Percentiles rank a stretch among this genome's conserved stretches.
phyloP scores from a whole-genome alignment of 2,329 filamentous ascomycete species.

The Stagonosporopsis vannaccii region DNA sequence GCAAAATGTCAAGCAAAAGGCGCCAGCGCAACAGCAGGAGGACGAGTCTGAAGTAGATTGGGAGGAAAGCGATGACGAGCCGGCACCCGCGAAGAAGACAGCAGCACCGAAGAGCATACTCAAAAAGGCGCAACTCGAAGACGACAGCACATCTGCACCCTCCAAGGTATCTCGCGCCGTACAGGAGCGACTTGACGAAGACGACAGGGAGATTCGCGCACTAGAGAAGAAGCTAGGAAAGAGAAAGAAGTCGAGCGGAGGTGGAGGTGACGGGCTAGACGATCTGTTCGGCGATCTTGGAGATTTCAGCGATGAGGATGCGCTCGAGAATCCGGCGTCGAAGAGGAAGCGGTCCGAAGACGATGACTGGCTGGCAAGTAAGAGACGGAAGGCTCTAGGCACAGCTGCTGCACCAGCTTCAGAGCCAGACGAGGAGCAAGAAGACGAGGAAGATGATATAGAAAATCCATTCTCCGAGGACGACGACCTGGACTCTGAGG shows the following conservation, averaged over 20 bases:
- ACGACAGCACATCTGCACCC: constrained; percentile 27
- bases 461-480: constrained; percentile 28
- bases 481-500: constrained; percentile 44
- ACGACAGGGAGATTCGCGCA: constrained; percentile 87
- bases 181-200: constrained; percentile 71
- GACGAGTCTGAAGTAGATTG: constrained; percentile 37
- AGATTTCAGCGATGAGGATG: constrained; percentile 55
- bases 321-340: constrained; percentile 52
- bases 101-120: constrained; percentile 43
- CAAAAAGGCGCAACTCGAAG: constrained; percentile 24
- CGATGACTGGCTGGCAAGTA: constrained; percentile 65
- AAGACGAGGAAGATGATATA: constrained; percentile 30
- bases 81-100: constrained; percentile 28
- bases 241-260: constrained; percentile 67
- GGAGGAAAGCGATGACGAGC: constrained; percentile 46
- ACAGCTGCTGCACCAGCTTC: constrained; percentile 20
- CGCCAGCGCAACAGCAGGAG: constrained; percentile 34
- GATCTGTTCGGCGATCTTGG: constrained; percentile 74
- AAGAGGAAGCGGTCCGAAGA: constrained; percentile 67
- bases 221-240: constrained; percentile 89
- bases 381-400: constrained; percentile 60
- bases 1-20: constrained; percentile 27
- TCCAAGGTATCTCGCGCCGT: constrained; percentile 51
- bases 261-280: constrained; percentile 81
- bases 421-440: constrained; percentile 29